Evolutionary conservation across 495 filamentous ascomycete genomes (phyloP), one percentile per base, ranked within the genome.

Genomic region (Aspergillus incahuasiensis): DNA sequence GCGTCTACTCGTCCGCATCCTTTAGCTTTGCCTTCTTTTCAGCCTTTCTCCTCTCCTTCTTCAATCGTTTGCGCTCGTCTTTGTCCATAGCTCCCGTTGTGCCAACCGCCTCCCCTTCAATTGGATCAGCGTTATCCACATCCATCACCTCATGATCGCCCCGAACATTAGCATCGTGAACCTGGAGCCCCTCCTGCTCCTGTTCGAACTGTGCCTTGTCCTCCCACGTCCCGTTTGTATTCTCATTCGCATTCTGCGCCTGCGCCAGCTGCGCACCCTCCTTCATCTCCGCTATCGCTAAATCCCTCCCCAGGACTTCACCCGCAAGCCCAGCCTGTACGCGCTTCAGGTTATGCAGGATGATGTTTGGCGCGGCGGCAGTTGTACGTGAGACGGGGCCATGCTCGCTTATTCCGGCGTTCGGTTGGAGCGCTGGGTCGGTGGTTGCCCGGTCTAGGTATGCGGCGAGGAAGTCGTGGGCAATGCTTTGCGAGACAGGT

Each of bases 371-470:
- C 19, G 71, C 77, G 1, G 79, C 71, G 40, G 82, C 82, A 11
- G 79, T 77, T 22, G 74, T 78, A 48, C 74, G 71, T 18, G 79
- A 74, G 42, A 79, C 68, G 24, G 83, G 82, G 3, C 86, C 86
- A 39, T 77, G 72, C 54, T 84, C 76, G 44, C 74, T 81, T 63
- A 90, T 79, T 52, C 77, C 73, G 41, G 82, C 80, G 57, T 85
- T 86, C 5, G 86, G 86, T 61, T 87, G 85, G 16, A 87, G 79
- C 40, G 84, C 75, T n/a, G 85, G 75, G 57, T 80, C 74, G 22
- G 74, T 78, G 63, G 69, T 67, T 49, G 80, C 72, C 56, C 73
- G 69, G 42, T 71, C 63, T 54, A 90, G 78, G 74, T 86, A 89
- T 55, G 75, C 68, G 24, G 76, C 63, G 11, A 90, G 75, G 64